These are phyloP conservation scores for Colletotrichum echinochloae DNA, from an alignment of 2,329 filamentous ascomycete species.

Conservation along the genomic window DNA sequence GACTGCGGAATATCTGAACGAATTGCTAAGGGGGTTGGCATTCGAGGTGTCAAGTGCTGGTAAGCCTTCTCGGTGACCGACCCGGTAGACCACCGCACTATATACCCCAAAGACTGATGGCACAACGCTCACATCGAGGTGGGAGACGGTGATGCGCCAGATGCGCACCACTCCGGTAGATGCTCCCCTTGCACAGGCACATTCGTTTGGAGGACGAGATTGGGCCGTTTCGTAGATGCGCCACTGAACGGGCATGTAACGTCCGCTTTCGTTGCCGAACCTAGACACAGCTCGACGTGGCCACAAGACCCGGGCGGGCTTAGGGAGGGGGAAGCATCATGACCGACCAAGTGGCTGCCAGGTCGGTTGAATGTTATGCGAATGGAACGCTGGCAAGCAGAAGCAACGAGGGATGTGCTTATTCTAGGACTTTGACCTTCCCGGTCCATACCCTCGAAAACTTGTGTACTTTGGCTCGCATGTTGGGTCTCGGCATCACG, in stretches of 20 bases:
- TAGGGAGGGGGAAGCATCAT: not conserved
- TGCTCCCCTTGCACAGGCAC: not conserved
- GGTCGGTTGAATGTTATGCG: slow-evolving; percentile 28
- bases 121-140: not conserved
- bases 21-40: not conserved
- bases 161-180: slow-evolving; percentile 33
- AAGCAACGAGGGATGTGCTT: slow-evolving; percentile 1
- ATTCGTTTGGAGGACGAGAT: slow-evolving; percentile 39
- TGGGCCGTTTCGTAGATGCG: slow-evolving; percentile 17
- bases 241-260: slow-evolving; percentile 10
- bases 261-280: slow-evolving; percentile 34
- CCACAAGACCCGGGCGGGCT: not conserved
- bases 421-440: slow-evolving; percentile 10
- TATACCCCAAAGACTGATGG: slow-evolving; percentile 4
- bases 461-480: slow-evolving; percentile 33
- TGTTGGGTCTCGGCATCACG: slow-evolving; percentile 24
- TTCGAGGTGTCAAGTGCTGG: not conserved
- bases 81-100: not conserved
- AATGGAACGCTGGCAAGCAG: slow-evolving; percentile 18
- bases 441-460: slow-evolving; percentile 37
- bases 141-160: slow-evolving; percentile 12
- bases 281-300: slow-evolving; percentile 21
- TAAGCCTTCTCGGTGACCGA: too few relatives aligned
- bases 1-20: not conserved
- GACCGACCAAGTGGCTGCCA: not conserved